Evolutionary conservation across 2,329 filamentous ascomycete species (phyloP).

Genomic region (Xylaria arbuscula): DNA sequence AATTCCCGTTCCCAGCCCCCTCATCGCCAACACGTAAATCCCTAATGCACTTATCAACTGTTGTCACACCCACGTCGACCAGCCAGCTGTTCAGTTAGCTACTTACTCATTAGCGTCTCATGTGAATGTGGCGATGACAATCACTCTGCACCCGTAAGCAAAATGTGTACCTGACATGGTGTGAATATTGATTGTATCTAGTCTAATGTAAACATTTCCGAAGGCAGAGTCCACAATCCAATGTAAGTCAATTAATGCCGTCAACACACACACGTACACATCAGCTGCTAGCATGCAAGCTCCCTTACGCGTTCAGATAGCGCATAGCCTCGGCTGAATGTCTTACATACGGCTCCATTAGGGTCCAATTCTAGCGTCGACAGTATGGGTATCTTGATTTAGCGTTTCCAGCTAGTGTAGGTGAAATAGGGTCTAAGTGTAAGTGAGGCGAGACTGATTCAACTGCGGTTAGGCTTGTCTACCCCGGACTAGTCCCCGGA

Average conservation of each 20-base stretch:
- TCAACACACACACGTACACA: background rate
- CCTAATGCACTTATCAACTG: background rate
- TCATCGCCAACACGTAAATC: background rate
- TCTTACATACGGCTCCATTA: background rate
- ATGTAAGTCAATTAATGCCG: background rate
- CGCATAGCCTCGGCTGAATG: background rate
- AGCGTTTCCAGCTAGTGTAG: background rate
- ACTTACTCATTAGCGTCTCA: background rate
- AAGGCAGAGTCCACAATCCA: background rate
- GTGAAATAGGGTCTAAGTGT: background rate
- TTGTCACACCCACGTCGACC: background rate
- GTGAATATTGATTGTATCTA: background rate
- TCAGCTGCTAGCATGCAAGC: background rate
- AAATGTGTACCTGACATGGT: background rate
- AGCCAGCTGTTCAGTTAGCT: background rate
- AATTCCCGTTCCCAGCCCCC: background rate
- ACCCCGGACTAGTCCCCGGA: conserved; percentile 20
- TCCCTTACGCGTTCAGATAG: background rate
- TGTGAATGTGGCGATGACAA: background rate
- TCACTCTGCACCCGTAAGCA: conserved; percentile 1
- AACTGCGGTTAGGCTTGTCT: background rate
- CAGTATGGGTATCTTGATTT: background rate
- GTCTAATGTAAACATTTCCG: conserved; percentile 4
- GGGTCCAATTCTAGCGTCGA: background rate
- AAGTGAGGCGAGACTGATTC: background rate